phyloP scores from a whole-genome alignment of 768 basidiomycete genomes.

The Lepiota brunneoincarnata region DNA sequence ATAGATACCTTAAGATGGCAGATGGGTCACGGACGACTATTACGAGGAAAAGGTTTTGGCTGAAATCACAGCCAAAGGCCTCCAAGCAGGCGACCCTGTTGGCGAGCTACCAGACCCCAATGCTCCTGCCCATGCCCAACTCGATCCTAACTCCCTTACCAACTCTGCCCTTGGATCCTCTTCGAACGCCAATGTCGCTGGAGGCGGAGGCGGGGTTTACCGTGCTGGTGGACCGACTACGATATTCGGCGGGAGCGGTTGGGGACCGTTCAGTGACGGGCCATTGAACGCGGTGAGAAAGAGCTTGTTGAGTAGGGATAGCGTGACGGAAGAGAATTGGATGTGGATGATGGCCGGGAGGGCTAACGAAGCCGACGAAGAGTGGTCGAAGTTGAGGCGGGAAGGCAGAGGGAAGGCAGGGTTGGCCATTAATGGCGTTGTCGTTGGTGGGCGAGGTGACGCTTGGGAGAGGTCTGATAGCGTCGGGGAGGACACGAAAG shows the following conservation, averaged over 20 bases:
- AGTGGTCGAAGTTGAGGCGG: conserved; percentile 58
- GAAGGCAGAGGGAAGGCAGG: conserved; percentile 47
- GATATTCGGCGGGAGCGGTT: conserved; percentile 79
- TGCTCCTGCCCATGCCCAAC: conserved; percentile 42
- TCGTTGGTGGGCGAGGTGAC: conserved; percentile 17
- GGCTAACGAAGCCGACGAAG: conserved; percentile 58
- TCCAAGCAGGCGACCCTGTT: conserved; percentile 79
- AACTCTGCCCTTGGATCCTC: conserved; percentile 28
- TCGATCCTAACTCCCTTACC: conserved; percentile 39
- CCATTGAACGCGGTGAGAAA: conserved; percentile 84
- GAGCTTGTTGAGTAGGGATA: conserved; percentile 72
- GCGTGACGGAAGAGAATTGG: conserved; percentile 89
- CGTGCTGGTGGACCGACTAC: conserved; percentile 92
- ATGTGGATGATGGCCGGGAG: conserved; percentile 77
- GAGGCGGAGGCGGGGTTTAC: conserved; percentile 69
- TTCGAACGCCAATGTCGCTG: conserved; percentile 41
- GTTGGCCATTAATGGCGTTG: conserved; percentile 43
- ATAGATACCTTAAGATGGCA: conserved; percentile 59
- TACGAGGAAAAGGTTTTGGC: conserved; percentile 82
- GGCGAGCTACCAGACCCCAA: conserved; percentile 80
- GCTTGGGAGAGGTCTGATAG: conserved; percentile 20
- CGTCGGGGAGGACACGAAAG: conserved; percentile 18
- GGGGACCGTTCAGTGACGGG: conserved; percentile 87
- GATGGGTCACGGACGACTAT: conserved; percentile 95
- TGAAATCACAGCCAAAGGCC: conserved; percentile 77